Base-by-base conservation (phyloP, 106 monocot genomes). In the Phalaenopsis aphrodite region DNA sequence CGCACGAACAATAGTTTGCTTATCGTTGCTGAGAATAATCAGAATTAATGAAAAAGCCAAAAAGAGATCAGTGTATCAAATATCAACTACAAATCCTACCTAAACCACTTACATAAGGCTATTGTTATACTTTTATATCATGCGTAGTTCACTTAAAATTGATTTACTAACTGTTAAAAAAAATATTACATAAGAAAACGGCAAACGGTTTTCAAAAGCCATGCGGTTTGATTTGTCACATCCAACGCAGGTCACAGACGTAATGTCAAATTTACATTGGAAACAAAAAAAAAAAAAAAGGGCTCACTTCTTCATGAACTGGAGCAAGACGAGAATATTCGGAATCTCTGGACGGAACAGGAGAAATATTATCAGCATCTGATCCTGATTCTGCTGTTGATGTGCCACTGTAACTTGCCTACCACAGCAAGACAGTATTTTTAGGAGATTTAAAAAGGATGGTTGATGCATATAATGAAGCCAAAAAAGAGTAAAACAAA, bases 291-390 rank as follows among this genome's bases (percentile, higher is more conserved):
- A 19, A n/a, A 69, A 8, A 4, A 39, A 42, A 7, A 67, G 16
- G 71, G 36, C 88, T 92, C 77, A 96, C 96, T 85, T 96, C 96
- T 87, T 94, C 94, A 81, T 82, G 82, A 76, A 96, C 90, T 11
- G 96, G 93, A 79, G 91, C 88, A 52, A 94, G 81, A 77, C 83
- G 83, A 79, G 69, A 78, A 82, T 72, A 82, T 24, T 85, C 87
- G 37, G 80, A 23, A 16, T 75, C 72, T 71, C 80, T 80, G 47
- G 84, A 84, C 56, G 76, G 45, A 55, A 81, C 43, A 39, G 93
- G 90, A 87, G 95, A 96, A 84, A 88, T 57, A 75, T 92, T 88
- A 87, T 94, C 92, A 69, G 84, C 61, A 76, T 94, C 96, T 56
- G 89, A 90, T 78, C 91, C 91, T 84, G 93, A 93, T 83, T 88